These are phyloP conservation scores for Cercospora beticola DNA, from an alignment of 2,329 filamentous ascomycete species.

Conservation along the genomic window DNA sequence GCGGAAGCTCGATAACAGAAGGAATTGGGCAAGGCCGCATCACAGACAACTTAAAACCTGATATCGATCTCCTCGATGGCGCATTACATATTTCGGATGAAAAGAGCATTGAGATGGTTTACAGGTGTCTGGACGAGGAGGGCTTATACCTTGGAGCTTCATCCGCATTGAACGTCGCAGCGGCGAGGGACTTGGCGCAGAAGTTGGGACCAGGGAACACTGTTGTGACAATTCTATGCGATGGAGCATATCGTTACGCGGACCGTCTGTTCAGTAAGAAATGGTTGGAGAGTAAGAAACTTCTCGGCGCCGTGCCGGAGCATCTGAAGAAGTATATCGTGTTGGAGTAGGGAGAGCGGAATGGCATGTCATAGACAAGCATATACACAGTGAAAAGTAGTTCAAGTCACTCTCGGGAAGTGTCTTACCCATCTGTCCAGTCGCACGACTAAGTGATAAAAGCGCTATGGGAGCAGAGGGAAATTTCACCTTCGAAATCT, in stretches of 20 bases:
- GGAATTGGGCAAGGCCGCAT: conserved; percentile 95
- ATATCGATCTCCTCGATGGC: conserved; percentile 80
- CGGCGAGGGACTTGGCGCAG: conserved; percentile 89
- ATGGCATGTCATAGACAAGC: background rate
- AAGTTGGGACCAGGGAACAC: conserved; percentile 85
- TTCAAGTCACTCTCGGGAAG: too few species aligned
- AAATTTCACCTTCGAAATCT: background rate
- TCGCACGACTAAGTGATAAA: too few species aligned
- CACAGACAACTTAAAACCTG: conserved; percentile 88
- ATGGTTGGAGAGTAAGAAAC: conserved; percentile 84
- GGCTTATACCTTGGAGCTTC: conserved; percentile 93
- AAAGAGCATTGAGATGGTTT: conserved; percentile 97
- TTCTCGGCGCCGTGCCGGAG: conserved; percentile 77
- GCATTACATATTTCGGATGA: conserved; percentile 83
- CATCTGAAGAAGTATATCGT: conserved; percentile 93
- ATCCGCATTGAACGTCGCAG: conserved; percentile 90
- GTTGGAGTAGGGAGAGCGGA: conserved; percentile 57
- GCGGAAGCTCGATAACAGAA: conserved; percentile 89
- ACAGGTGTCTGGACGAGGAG: conserved; percentile 92
- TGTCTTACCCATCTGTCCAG: too few species aligned
- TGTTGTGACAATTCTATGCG: conserved; percentile 89
- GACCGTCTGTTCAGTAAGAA: conserved; percentile 88
- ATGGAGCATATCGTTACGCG: conserved; percentile 96
- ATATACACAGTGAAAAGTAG: background rate
- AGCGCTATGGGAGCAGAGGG: too few species aligned